Evolutionary conservation across 2,329 filamentous ascomycete species (phyloP).

Genomic region (Lomentospora prolificans): DNA sequence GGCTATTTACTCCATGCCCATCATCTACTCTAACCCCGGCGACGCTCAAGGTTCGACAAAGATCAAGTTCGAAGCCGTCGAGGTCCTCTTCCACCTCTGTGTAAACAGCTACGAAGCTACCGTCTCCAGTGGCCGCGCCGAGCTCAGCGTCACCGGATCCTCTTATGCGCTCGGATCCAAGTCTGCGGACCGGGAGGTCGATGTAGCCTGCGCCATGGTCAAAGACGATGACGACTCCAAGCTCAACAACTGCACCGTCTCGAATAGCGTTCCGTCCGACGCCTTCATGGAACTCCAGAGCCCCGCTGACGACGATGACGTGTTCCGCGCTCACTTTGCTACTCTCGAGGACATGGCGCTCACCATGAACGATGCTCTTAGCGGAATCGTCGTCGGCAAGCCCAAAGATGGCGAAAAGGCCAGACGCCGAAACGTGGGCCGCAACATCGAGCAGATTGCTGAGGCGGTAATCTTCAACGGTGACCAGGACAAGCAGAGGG

Average conservation of each 20-base stretch:
- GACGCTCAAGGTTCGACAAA: constrained; percentile 1
- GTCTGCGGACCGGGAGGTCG: background rate
- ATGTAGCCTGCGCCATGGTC: constrained; percentile 1
- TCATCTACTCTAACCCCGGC: constrained; percentile 18
- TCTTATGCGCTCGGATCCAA: background rate
- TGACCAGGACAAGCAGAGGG: constrained; percentile 9
- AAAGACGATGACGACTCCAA: background rate
- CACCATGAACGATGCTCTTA: constrained; percentile 9
- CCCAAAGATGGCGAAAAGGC: background rate
- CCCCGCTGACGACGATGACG: background rate
- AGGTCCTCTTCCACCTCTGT: constrained; percentile 21
- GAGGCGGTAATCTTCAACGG: background rate
- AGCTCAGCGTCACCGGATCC: background rate
- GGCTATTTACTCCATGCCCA: constrained; percentile 18
- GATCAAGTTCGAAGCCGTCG: constrained; percentile 16
- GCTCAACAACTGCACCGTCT: constrained; percentile 9
- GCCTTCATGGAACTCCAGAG: constrained; percentile 6
- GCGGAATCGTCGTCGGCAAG: constrained; percentile 8
- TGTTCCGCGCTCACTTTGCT: constrained; percentile 6
- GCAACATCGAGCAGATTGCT: constrained; percentile 4
- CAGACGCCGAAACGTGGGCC: background rate
- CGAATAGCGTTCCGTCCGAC: constrained; percentile 1
- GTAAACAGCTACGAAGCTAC: constrained; percentile 16
- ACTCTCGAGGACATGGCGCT: constrained; percentile 9
- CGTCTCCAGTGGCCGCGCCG: constrained; percentile 1